These are phyloP conservation scores for Scedosporium boydii DNA, from an alignment of 2,329 filamentous ascomycete genomes.

Conservation along the genomic window DNA sequence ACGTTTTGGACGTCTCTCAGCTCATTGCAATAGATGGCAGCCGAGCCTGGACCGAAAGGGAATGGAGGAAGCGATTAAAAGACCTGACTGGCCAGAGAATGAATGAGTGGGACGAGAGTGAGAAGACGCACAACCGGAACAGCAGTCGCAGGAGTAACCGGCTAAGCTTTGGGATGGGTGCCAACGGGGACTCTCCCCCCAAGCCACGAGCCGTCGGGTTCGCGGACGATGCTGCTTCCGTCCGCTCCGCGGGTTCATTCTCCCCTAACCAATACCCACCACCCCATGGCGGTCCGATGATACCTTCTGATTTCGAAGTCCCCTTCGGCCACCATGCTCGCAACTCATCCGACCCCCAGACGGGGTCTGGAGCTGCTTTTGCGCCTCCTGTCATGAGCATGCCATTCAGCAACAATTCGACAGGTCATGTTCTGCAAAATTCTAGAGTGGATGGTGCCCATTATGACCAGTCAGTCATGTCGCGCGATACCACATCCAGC, in stretches of 20 bases:
- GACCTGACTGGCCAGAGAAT: slow-evolving; percentile 77
- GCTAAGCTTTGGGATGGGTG: slow-evolving; percentile 30
- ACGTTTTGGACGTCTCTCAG: slow-evolving; percentile 73
- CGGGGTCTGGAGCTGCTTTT: background rate
- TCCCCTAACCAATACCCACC: slow-evolving; percentile 22
- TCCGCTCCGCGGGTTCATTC: slow-evolving; percentile 39
- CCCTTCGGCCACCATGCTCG: slow-evolving; percentile 25
- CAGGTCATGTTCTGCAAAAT: background rate
- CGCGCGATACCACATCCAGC: slow-evolving; percentile 35
- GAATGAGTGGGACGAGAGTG: slow-evolving; percentile 48
- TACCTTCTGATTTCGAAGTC: background rate
- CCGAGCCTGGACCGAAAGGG: slow-evolving; percentile 74
- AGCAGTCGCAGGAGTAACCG: slow-evolving; percentile 50
- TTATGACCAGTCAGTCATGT: background rate
- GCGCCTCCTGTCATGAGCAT: slow-evolving; percentile 1
- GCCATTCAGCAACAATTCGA: slow-evolving; percentile 1
- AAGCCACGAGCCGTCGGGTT: slow-evolving; percentile 41
- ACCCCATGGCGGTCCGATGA: slow-evolving; percentile 15
- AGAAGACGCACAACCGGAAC: slow-evolving; percentile 34
- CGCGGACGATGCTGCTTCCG: slow-evolving; percentile 41
- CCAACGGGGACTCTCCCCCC: slow-evolving; percentile 22
- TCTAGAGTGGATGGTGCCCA: background rate
- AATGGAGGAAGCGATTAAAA: slow-evolving; percentile 86
- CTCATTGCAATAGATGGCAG: slow-evolving; percentile 66
- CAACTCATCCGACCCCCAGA: slow-evolving; percentile 34